Evolutionary conservation across 352 stramenopile genomes (phyloP).

Genomic region (Lagenidium sp.): DNA sequence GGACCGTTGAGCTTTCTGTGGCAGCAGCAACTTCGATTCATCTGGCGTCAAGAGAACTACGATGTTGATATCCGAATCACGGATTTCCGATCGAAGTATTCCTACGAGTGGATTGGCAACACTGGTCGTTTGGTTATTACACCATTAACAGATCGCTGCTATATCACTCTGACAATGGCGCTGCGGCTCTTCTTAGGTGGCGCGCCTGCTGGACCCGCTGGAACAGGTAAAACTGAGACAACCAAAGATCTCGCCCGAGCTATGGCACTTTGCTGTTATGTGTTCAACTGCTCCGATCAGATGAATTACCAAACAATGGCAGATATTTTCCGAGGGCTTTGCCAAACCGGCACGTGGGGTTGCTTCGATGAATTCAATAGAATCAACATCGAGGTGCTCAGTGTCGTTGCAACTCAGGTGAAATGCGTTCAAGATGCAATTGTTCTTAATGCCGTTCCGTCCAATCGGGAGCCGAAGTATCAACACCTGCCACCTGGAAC

Average conservation of each 20-base stretch:
- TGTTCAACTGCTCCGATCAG: constrained; percentile 87
- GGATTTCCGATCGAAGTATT: constrained; percentile 93
- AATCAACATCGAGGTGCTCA: constrained; percentile 86
- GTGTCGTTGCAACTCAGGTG: constrained; percentile 79
- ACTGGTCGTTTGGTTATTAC: constrained; percentile 93
- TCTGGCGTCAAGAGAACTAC: constrained; percentile 89
- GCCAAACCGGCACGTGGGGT: constrained; percentile 80
- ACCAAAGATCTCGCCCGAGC: constrained; percentile 80
- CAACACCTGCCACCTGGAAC: constrained; percentile 90
- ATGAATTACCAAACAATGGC: constrained; percentile 90
- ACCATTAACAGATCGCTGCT: constrained; percentile 94
- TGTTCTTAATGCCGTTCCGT: constrained; percentile 83
- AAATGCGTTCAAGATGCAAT: constrained; percentile 84
- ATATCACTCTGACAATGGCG: constrained; percentile 96
- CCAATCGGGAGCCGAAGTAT: constrained; percentile 94
- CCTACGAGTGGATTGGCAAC: constrained; percentile 86
- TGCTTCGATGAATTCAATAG: constrained; percentile 88
- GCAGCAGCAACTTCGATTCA: constrained; percentile 85
- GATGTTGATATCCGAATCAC: constrained; percentile 96
- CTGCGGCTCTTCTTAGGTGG: constrained; percentile 94
- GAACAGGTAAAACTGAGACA: constrained; percentile 88
- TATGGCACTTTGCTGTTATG: constrained; percentile 83
- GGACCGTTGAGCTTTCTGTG: constrained; percentile 81
- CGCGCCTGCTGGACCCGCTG: constrained; percentile 88
- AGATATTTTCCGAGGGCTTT: constrained; percentile 81